Evolutionary conservation across 768 basidiomycete species (phyloP), one percentile per base, ranked within the genome.

Genomic region (Auricularia auricula-judae): DNA sequence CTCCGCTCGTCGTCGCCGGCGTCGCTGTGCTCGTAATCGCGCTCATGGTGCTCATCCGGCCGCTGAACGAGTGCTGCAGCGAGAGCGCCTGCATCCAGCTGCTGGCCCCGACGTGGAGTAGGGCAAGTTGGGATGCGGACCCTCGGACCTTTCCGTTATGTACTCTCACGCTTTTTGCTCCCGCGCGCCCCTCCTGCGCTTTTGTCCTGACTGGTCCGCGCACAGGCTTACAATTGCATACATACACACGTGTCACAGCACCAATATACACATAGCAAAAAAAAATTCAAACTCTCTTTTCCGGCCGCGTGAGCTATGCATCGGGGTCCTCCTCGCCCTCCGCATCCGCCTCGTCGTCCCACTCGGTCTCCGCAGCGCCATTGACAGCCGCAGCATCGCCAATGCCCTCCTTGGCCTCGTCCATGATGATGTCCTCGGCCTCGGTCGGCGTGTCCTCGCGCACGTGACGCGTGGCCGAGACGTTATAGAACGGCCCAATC

Each of bases 1-100:
- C 77, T 68, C 87, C 78, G 56, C 87, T 84, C 65, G 89, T 86
- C 53, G 88, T 88, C 65, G 85, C 82, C 43, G 62, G 62, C 23
- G 64, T 65, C 64, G 60, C 47, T 16, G 64, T 61, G 64, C 59
- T 65, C 59, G 59, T 47, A 8, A 53, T 61, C 42, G 39, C 42
- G 56, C 56, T 59, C 56, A 59, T 59, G 23, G 56, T 59, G 56
- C 56, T 59, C 34, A 35, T 29, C 56, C 56, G 34, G 8, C 56
- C 29, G 56, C 23, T 8, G 56, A 51, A 51, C 47, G 47, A 51
- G 18, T 51, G 47, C 47, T 16, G 21, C 18, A 18, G 47, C 47
- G 21, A 18, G 18, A 51, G 18, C 18, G 47, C 16, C 47, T 51
- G 47, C 47, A 51, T 51, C 39, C 39, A 42, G 39, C 39, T 42